phyloP scores from a whole-genome alignment of 306 rosid genomes.

The Senna tora region DNA sequence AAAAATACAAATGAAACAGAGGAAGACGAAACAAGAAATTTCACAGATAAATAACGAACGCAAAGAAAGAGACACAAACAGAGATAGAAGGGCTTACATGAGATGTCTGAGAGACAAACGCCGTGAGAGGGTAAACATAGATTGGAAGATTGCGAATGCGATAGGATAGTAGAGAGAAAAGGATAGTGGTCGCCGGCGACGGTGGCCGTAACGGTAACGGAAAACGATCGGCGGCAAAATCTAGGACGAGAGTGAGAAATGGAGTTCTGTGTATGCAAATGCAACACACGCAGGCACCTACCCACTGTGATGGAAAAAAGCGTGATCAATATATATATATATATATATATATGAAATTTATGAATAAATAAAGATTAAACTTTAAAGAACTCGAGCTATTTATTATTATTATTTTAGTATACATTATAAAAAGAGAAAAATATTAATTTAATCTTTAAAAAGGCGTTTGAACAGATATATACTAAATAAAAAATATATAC shows the following conservation, averaged over 20 bases:
- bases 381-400: no score
- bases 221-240: constrained; percentile 47
- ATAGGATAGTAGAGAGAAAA: constrained; percentile 9
- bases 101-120: no score
- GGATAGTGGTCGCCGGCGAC: neutral
- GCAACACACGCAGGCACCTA: constrained; percentile 23
- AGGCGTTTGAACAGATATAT: no score
- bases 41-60: neutral
- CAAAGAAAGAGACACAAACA: neutral
- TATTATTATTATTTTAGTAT: no score
- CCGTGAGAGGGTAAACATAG: constrained; percentile 1
- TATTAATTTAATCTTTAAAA: no score
- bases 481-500: no score
- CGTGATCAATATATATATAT: no score
- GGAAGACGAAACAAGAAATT: neutral
- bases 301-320: neutral
- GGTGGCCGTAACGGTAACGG: constrained; percentile 8
- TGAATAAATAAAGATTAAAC: no score
- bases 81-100: no score
- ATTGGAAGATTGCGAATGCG: constrained; percentile 1
- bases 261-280: constrained; percentile 8
- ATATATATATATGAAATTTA: no score
- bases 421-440: no score
- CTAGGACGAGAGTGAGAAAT: neutral
- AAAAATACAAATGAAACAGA: neutral